Base-by-base conservation (phyloP, 1,139 yeast genomes). In the Nadsonia commutata region DNA sequence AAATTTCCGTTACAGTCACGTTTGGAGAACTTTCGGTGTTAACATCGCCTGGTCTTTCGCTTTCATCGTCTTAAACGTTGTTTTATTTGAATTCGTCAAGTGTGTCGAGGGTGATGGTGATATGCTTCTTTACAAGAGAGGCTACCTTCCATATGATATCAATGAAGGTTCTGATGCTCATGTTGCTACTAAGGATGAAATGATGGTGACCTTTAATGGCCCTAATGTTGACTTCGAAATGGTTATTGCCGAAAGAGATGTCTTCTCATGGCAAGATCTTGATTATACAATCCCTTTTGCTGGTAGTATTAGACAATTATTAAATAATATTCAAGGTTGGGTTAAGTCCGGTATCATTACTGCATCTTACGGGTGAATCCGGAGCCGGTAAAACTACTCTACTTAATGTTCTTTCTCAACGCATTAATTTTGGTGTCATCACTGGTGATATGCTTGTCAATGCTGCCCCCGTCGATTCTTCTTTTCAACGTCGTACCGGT, bases 11-110 rank as follows among this genome's bases (percentile, higher is more conserved):
- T 72, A 69, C 54, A 54, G 57, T 19, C 81, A 78, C 51, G 72
- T 72, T 40, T 78, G 85, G 84, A 71, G 82, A 60, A 74, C 77
- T 55, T 66, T 79, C 60, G 84, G 82, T 54, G 67, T 77, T 44
- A 60, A 72, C 44, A 56, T 76, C 50, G 80, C 71, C 31, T 76
- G 75, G 66, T 68, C 74, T 48, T 58, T 68, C 37, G 72, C 71
- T 50, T 75, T 75, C 53, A 56, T 69, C 47, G 57, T 59, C 7
- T 46, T 72, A 23, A 68, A 72, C 49, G 69, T 70, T 42, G 41
- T 71, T 20, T 67, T 72, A 42, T 66, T 74, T 47, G 82, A 76
- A 56, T 67, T 57, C 49, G 57, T 73, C 49, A 68, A 71, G 49
- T 76, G 74, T 13, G 64, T 72, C 27, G 65, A 63, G 49, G 71